Conservation (phyloP, 768 basidiomycete species). For the Termitomyces sp. region DNA sequence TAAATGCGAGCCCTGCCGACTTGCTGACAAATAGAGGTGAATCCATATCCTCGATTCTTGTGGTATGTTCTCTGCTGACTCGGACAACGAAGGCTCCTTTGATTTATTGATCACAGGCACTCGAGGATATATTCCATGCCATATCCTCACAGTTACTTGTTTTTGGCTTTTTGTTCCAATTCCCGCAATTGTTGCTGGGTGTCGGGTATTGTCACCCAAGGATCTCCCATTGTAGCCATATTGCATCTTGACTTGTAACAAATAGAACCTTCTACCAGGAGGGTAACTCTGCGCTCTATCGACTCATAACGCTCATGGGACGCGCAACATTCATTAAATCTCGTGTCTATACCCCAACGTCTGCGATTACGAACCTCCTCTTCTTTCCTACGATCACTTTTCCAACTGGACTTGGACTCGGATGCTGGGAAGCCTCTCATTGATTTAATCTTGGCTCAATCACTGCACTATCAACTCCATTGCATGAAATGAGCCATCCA, state of each 20-base stretch:
- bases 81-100: not conserved
- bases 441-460: not conserved
- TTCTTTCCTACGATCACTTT: not conserved
- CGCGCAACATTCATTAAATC: not conserved
- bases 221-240: not conserved
- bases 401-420: not conserved
- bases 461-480: not conserved
- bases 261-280: not conserved
- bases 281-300: not conserved
- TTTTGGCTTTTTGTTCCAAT: not conserved
- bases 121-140: not conserved
- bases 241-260: constrained; percentile 1
- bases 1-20: not conserved
- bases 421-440: not conserved
- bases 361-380: not conserved
- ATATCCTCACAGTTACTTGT: not conserved
- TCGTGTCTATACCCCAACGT: not conserved
- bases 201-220: constrained; percentile 4
- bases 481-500: not conserved
- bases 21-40: constrained; percentile 1
- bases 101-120: not conserved
- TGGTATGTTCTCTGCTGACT: not conserved
- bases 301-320: not conserved
- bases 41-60: not conserved
- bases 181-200: not conserved